Conservation (phyloP, 805 yeast genomes). For the Wickerhamomyces xylosicus region DNA sequence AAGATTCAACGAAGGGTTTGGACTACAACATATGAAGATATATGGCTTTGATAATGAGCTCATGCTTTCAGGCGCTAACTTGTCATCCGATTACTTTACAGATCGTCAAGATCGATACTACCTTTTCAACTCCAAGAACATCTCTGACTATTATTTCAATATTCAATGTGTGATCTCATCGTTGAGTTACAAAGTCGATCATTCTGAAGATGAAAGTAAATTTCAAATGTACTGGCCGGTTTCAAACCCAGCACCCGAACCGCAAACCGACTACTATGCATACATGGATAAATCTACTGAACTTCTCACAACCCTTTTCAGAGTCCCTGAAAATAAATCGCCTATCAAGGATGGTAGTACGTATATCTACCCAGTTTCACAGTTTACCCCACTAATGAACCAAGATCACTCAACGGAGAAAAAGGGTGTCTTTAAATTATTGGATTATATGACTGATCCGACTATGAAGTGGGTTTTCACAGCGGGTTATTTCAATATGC, state of each 20-base stretch:
- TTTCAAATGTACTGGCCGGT: constrained; percentile 69
- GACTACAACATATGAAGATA: constrained; percentile 94
- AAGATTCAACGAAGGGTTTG: constrained; percentile 82
- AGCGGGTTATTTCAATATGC: constrained; percentile 93
- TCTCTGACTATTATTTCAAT: constrained; percentile 67
- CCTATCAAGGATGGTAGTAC: constrained; percentile 32
- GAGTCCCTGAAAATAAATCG: constrained; percentile 19
- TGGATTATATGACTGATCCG: constrained; percentile 46
- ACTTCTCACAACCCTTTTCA: constrained; percentile 48
- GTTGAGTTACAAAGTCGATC: constrained; percentile 56
- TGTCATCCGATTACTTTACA: constrained; percentile 86
- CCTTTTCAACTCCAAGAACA: constrained; percentile 41
- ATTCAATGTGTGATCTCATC: constrained; percentile 59
- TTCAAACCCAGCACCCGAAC: constrained; percentile 56
- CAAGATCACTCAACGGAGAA: constrained; percentile 76
- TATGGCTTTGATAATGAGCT: constrained; percentile 93
- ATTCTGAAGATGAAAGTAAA: constrained; percentile 32
- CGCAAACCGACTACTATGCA: constrained; percentile 39
- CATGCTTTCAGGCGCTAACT: constrained; percentile 82
- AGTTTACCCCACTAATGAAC: constrained; percentile 73
- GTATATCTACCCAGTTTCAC: constrained; percentile 81
- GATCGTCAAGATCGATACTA: constrained; percentile 93
- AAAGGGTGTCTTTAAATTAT: constrained; percentile 50
- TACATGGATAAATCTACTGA: constrained; percentile 48
- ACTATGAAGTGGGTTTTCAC: constrained; percentile 74